phyloP scores from a whole-genome alignment of 768 basidiomycete genomes.

The Mycena belliarum region DNA sequence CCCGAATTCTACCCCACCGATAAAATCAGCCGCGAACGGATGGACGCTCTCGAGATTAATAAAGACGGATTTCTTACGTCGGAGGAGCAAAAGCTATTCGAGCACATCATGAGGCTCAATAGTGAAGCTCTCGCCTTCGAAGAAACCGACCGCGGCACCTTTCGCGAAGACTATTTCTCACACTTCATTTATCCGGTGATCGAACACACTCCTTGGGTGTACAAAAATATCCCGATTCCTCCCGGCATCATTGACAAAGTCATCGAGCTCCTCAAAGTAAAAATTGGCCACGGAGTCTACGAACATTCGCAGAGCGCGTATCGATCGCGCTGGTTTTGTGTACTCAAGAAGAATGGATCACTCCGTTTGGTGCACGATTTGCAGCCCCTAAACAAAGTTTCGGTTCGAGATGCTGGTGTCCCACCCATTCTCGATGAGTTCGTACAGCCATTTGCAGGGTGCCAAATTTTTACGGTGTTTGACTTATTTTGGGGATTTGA shows the following conservation, averaged over 20 bases:
- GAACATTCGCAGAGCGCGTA: constrained; percentile 38
- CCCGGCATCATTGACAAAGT: constrained; percentile 33
- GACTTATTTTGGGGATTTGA: constrained; percentile 41
- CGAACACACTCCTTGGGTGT: constrained; percentile 37
- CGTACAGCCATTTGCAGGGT: constrained; percentile 31
- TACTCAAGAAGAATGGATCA: constrained; percentile 35
- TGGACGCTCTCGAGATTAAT: background rate
- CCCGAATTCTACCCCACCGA: background rate
- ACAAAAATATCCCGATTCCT: constrained; percentile 36
- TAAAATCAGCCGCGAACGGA: background rate
- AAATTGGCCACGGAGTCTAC: constrained; percentile 38
- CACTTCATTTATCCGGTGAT: constrained; percentile 32
- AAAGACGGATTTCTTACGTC: background rate
- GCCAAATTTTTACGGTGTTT: constrained; percentile 28
- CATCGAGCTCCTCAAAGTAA: constrained; percentile 29
- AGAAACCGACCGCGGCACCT: background rate
- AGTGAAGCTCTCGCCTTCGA: background rate
- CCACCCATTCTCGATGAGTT: constrained; percentile 36
- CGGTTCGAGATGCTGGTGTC: too few species aligned
- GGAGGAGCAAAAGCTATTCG: background rate
- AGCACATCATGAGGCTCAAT: background rate
- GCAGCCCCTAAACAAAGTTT: constrained; percentile 39
- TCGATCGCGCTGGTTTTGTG: constrained; percentile 38
- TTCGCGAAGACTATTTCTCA: constrained; percentile 22
- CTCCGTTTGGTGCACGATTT: constrained; percentile 40